Conservation (phyloP, 2,329 filamentous ascomycete species). For the Exophiala aquamarina region DNA sequence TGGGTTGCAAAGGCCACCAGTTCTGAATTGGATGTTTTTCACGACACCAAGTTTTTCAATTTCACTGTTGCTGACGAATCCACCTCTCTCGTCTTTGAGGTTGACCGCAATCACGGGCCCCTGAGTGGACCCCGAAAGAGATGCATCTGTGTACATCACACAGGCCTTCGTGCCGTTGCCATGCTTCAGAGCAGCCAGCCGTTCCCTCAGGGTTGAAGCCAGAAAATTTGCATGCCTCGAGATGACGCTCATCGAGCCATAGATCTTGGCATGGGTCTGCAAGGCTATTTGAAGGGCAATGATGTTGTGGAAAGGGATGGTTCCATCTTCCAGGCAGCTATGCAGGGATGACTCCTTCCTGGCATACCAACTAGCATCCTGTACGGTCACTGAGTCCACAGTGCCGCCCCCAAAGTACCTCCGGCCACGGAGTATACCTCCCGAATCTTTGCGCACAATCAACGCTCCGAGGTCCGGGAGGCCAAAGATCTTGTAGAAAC, state of each 20-base stretch:
- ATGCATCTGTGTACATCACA: conserved; percentile 58
- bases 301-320: conserved; percentile 86
- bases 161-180: conserved; percentile 67
- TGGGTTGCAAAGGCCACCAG: conserved; percentile 88
- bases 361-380: conserved; percentile 81
- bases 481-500: conserved; percentile 97
- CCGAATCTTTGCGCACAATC: conserved; percentile 72
- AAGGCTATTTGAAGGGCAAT: conserved; percentile 77
- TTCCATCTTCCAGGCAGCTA: conserved; percentile 85
- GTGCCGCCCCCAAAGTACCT: conserved; percentile 93
- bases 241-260: conserved; percentile 67
- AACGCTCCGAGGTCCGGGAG: conserved; percentile 89
- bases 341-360: conserved; percentile 72
- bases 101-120: conserved; percentile 88
- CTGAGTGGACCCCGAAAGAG: conserved; percentile 37
- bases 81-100: conserved; percentile 64
- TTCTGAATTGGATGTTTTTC: conserved; percentile 79
- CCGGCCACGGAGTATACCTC: conserved; percentile 62
- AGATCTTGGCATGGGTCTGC: conserved; percentile 66
- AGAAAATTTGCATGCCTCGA: conserved; percentile 71
- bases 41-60: conserved; percentile 82
- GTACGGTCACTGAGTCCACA: conserved; percentile 80
- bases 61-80: conserved; percentile 78
- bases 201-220: conserved; percentile 57
- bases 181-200: conserved; percentile 64